Evolutionary conservation across 2,329 filamentous ascomycete species (phyloP), one percentile per base, ranked within the genome.

Genomic region (Ilyonectria sp.): DNA sequence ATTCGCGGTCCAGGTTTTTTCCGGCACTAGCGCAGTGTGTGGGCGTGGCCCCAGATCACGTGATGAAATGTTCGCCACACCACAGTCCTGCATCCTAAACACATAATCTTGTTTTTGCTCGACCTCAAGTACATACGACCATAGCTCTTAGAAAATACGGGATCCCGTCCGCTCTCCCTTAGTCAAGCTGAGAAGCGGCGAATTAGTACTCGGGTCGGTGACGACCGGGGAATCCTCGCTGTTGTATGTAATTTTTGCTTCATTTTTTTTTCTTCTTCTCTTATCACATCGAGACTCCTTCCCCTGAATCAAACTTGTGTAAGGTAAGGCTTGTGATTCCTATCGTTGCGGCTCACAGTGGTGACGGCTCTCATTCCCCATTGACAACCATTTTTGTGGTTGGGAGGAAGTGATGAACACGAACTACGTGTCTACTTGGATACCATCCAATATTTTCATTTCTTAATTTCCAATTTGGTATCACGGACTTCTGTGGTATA

Each of bases 1-100:
- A 70, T 62, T 68, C 47, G 57, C 75, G 76, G 75, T 55, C 26
- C 65, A 71, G 71, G 44, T 69, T 78, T 78, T 61, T 75, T 78
- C 77, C 77, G 76, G 58, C 50, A 56, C 69, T 71, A 74, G 68
- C 52, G 64, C 55, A 50, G 1, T 33, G 37, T 61, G 67, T 72
- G 69, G 65, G 63, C 60, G 47, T 49, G 66, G 57, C 49, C 67
- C 49, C 49, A 54, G 44, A 52, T 60, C 75, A 77, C 75, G 74
- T 77, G 74, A 57, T 17, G 10, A 37, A 29, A 55, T 46, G 2
- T 10, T 19, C 9, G 31, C 40, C 15, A n/a, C 15, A 8, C 40
- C 6, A n/a, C 17, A 15, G 5, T 17, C 40, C 4, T 17, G n/a
- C 17, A n/a, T n/a, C 40, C 2, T 43, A 7, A 52, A 21, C 4